Evolutionary conservation across 352 stramenopile species (phyloP), one percentile per base, ranked within the genome.

Genomic region (Phytophthora cryptogea): DNA sequence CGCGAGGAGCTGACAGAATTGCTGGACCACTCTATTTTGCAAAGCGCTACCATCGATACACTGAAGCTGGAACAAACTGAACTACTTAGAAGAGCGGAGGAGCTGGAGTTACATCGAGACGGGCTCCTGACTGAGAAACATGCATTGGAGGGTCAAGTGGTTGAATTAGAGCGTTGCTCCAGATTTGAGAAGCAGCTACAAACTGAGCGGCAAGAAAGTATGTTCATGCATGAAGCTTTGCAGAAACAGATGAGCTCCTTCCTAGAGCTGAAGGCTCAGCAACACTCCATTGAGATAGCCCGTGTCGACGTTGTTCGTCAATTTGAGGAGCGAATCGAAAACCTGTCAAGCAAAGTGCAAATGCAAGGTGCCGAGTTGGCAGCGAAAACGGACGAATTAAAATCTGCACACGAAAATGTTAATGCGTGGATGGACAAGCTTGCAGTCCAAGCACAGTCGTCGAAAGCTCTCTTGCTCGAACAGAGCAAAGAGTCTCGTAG

Each of bases 1-100:
- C 63, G 63, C 39, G 58, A 63, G 51, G 58, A 72, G 30, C 52
- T 72, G 14, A 30, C 58, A 16, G 48, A 65, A 48, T 20, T 68
- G 7, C 45, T 68, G 8, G 53, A 72, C 5, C 53, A 68, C 27
- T 68, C 58, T 14, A 61, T 36, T 13, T 11, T 68, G 14, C 64
- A 72, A 39, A 68, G 59, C 3, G 14, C 53, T 39, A 50, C 52
- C 4, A 62, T 72, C 10, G 52, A 72, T 37, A 36, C 40, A 0
- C 14, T 72, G 32, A 31, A 59, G 9, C 26, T 53, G 6, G 41
- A 68, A 37, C 39, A 55, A n/a, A 17, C 46, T 20, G 37, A 66
- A 8, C 4, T 23, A 26, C 4, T 36, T 23, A 16, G n/a, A 32
- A 55, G 33, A n/a, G 10, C 11, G 2, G 41, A 49, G 11, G 40